phyloP scores from a whole-genome alignment of 1,284 basidiomycete genomes.

The Amylostereum chailletii region DNA sequence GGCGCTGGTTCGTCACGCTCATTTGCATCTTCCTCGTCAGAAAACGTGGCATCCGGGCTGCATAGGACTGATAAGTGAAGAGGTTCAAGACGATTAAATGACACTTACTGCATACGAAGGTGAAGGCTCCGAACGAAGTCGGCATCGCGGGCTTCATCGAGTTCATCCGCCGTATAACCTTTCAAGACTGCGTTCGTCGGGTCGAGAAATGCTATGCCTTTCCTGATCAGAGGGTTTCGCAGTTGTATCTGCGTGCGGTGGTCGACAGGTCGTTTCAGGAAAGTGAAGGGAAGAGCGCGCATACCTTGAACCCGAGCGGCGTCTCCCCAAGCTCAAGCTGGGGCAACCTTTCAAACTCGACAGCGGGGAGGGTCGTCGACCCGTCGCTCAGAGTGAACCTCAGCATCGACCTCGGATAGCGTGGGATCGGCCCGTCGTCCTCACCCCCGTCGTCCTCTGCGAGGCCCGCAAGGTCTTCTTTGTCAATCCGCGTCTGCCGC shows the following conservation, averaged over 20 bases:
- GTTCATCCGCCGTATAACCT: constrained; percentile 50
- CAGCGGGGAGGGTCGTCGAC: constrained; percentile 45
- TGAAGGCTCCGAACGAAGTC: constrained; percentile 50
- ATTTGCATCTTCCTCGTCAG: constrained; percentile 4
- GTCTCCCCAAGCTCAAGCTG: constrained; percentile 58
- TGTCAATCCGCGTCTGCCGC: constrained; percentile 54
- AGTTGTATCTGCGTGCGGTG: constrained; percentile 44
- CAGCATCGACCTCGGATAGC: constrained; percentile 65
- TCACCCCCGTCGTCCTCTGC: constrained; percentile 47
- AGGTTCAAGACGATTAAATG: neutral
- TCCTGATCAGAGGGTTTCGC: constrained; percentile 50
- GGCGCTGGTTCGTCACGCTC: constrained; percentile 5
- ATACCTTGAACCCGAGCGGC: constrained; percentile 65
- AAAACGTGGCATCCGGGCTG: neutral
- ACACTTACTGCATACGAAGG: constrained; percentile 49
- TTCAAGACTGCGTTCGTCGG: constrained; percentile 49
- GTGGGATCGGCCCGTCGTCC: constrained; percentile 65
- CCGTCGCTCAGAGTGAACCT: constrained; percentile 64
- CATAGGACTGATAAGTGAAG: neutral
- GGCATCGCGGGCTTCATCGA: constrained; percentile 40
- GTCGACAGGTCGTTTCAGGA: neutral
- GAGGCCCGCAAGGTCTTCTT: constrained; percentile 38
- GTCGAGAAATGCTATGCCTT: constrained; percentile 62
- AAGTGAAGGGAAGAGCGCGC: neutral
- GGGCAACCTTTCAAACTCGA: constrained; percentile 57